Base-by-base conservation (phyloP, 805 yeast species). In the Starmerella etchellsii region DNA sequence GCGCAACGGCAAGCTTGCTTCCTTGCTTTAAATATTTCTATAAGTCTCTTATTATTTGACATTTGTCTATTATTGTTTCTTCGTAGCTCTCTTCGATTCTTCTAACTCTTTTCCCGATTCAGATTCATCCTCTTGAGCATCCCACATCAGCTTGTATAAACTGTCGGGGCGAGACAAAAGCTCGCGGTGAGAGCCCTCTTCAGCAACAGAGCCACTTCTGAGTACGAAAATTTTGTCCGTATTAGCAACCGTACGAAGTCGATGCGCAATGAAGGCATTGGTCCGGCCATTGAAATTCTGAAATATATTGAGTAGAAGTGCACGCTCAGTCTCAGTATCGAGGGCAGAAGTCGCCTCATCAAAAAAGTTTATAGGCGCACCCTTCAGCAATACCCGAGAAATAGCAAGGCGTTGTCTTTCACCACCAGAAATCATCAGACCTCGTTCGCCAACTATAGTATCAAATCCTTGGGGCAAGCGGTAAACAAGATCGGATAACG, bases 381-480 rank as follows among this genome's bases (percentile, higher is more conserved):
- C 69, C 60, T 91, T 91, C 51, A 91, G 63, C 33, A 91, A 60
- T n/a, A 91, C 73, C 48, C 98, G 70, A 1, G 96, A 91, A 49
- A 91, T 84, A 0, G 98, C 97, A 32, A 91, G 66, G 47, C 98
- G 67, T 62, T 91, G 98, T 58, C 91, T 87, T 59, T 91, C 98
- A 46, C 98, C 98, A n/a, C 98, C 98, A 21, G 95, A 84, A 35
- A 91, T 87, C 98, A 91, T 91, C 71, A 91, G 70, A n/a, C 98
- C 98, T 4, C 69, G 68, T 60, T 91, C 98, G 36, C 98, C 98
- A 15, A 91, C 98, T 43, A 82, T 67, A 0, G 97, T 91, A 23
- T 79, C 66, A 31, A 72, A 65, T 1, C 96, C 95, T 13, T 81
- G 81, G 0, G 98, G 97, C 35, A 91, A 61, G 33, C 77, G 81